Percentiles rank a stretch among this genome's conserved stretches.
phyloP scores from a whole-genome alignment of 2,329 filamentous ascomycete genomes.

The Cladophialophora immunda region DNA sequence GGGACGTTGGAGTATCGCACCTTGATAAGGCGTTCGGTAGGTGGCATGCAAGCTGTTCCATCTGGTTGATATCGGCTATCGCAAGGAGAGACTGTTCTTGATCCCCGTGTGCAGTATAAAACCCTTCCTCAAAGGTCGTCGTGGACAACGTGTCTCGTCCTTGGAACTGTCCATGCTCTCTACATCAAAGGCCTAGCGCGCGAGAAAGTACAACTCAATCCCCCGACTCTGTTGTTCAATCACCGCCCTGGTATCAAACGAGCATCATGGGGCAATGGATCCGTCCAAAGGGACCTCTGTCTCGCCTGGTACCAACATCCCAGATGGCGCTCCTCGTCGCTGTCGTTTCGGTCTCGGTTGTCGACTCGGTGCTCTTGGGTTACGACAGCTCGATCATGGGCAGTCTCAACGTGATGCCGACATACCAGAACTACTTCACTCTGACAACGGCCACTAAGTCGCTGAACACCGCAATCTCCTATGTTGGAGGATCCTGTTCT shows the following conservation, averaged over 20 bases:
- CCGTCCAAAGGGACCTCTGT: slow-evolving; percentile 18
- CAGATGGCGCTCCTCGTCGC: slow-evolving; percentile 20
- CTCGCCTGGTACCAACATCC: slow-evolving; percentile 20
- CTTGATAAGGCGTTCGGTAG: slow-evolving; percentile 6
- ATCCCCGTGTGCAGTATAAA: not conserved
- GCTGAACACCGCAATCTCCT: slow-evolving; percentile 44
- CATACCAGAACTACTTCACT: slow-evolving; percentile 46
- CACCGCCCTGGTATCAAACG: not conserved
- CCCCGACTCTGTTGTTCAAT: not conserved
- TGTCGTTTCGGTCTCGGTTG: slow-evolving; percentile 42
- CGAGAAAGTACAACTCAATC: not conserved
- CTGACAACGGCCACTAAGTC: slow-evolving; percentile 47
- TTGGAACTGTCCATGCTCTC: not conserved
- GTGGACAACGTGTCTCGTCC: not conserved
- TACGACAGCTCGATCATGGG: slow-evolving; percentile 49
- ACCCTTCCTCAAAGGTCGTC: not conserved
- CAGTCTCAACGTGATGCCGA: slow-evolving; percentile 48
- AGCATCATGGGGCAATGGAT: slow-evolving; percentile 11
- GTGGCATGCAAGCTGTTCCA: slow-evolving; percentile 7
- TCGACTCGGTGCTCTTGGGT: slow-evolving; percentile 44
- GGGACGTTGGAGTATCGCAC: not conserved
- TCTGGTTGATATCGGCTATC: not conserved
- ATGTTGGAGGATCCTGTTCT: slow-evolving; percentile 41
- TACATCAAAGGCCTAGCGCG: not conserved
- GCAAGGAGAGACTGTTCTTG: not conserved